phyloP scores from a whole-genome alignment of 768 basidiomycete genomes.

The Cystoderma amianthinum region DNA sequence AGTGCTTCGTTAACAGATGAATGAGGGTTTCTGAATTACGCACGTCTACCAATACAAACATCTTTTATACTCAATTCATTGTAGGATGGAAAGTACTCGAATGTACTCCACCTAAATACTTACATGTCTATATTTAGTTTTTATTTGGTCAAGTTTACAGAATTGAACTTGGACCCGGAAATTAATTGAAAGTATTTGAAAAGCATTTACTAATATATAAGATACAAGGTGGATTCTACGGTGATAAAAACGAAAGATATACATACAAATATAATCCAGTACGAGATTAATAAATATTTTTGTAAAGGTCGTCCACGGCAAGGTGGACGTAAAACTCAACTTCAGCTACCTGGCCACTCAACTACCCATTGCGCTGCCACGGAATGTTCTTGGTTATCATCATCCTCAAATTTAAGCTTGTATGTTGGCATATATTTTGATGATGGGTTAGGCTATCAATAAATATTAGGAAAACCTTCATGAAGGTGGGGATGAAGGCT shows the following conservation, averaged over 20 bases:
- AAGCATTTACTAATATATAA: too few species aligned
- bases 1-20: too few species aligned
- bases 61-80: too few species aligned
- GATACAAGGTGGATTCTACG: not conserved
- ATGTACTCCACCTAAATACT: too few species aligned
- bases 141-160: too few species aligned
- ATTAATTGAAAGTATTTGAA: too few species aligned
- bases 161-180: too few species aligned
- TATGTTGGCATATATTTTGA: slow-evolving; percentile 53
- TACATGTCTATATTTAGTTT: too few species aligned
- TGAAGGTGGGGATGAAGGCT: slow-evolving; percentile 6
- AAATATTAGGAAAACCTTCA: not conserved
- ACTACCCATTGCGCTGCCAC: slow-evolving; percentile 79
- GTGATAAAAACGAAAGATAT: not conserved
- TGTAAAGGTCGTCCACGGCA: too few species aligned
- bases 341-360: slow-evolving; percentile 53
- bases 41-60: too few species aligned
- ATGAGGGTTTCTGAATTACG: too few species aligned
- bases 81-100: not conserved
- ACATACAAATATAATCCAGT: slow-evolving; percentile 11
- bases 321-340: not conserved
- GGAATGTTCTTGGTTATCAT: slow-evolving; percentile 75
- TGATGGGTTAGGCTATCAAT: slow-evolving; percentile 22
- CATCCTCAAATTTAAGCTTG: slow-evolving; percentile 84
- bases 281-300: slow-evolving; percentile 7